Base-by-base conservation (phyloP, 2,329 filamentous ascomycete species). In the Aquanectria penicillioides region DNA sequence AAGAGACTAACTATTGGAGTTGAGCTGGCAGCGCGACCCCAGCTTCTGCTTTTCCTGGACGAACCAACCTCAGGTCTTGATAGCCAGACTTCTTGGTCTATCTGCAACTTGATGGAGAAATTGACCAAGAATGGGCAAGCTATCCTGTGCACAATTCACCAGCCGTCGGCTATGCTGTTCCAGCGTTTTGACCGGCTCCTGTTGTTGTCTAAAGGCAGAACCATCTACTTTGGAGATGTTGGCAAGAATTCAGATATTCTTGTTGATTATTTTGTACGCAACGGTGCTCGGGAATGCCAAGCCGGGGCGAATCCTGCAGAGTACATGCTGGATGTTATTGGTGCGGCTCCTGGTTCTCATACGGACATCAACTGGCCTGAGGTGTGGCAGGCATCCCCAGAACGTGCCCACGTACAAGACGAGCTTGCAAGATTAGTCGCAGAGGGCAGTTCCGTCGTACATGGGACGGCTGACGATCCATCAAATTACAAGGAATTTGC, bases 141-240 rank as follows among this genome's bases (percentile, higher is more conserved):
- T 10, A 73, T 84, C 2, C 71, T 84, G 0, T 81, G 80, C 43
- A 84, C 82, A 0, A 82, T 84, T 8, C 81, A 84, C 62, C 81
- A 84, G 51, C 82, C 82, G 1, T 78, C 75, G 2, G 80, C 80
- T 0, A 76, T 81, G 59, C 66, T 84, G 4, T 83, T 84, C 66
- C 74, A 79, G 49, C 75, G 79, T 28, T 82, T 89, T 48, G 86
- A 89, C 58, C 81, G 81, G 8, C 76, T 89, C 0, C 74, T 89
- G 1, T 83, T 89, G 65, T 76, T 90, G 2, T 84, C 85, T 10
- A 80, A 86, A 25, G 87, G 87, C 2, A 83, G 80, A 67, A 89
- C 86, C 0, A 86, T 89, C 5, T 90, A 90, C 69, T 89, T 89
- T 69, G 87, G 87, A 18, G 83, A 88, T 2, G 84, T 89, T 25